Evolutionary conservation across 345 rosid genomes (phyloP).

Genomic region (Ceriops decandra): DNA sequence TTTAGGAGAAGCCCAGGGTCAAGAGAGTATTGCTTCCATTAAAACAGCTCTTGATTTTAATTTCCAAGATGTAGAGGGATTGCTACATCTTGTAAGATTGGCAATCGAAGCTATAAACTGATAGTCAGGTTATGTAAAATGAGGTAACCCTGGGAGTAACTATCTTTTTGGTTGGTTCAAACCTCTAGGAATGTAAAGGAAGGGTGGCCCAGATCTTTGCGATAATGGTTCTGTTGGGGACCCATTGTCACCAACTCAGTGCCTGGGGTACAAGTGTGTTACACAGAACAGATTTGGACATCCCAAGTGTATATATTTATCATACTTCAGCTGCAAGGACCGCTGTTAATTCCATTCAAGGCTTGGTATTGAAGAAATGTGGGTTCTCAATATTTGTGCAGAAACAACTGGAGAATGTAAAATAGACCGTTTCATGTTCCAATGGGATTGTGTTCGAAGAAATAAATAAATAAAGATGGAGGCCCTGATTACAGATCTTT

Average conservation of each 20-base stretch:
- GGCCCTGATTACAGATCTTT: constrained; percentile 10
- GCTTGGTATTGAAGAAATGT: constrained; percentile 17
- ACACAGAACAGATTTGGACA: constrained; percentile 17
- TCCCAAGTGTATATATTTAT: constrained; percentile 19
- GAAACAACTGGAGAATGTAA: constrained; percentile 13
- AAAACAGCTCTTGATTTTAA: constrained; percentile 87
- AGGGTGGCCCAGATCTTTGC: constrained; percentile 13
- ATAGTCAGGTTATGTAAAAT: constrained; percentile 24
- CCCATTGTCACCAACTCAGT: constrained; percentile 8
- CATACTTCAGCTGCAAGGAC: constrained; percentile 25
- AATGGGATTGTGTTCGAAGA: constrained; percentile 22
- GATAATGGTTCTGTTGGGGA: constrained; percentile 16
- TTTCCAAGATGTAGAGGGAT: constrained; percentile 87
- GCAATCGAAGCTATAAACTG: constrained; percentile 77
- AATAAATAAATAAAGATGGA: constrained; percentile 25
- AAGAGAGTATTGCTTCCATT: constrained; percentile 59
- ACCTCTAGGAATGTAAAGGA: constrained; percentile 9
- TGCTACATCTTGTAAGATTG: constrained; percentile 69
- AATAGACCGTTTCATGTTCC: constrained; percentile 14
- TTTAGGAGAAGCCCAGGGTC: constrained; percentile 46
- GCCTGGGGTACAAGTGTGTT: constrained; percentile 29
- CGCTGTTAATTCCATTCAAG: constrained; percentile 17
- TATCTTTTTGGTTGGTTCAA: constrained; percentile 11
- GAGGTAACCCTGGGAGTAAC: constrained; percentile 10
- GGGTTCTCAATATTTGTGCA: constrained; percentile 16